Evolutionary conservation across 2,329 filamentous ascomycete species (phyloP), one percentile per base, ranked within the genome.

Genomic region (Paecilomyces dactylethromorphus): DNA sequence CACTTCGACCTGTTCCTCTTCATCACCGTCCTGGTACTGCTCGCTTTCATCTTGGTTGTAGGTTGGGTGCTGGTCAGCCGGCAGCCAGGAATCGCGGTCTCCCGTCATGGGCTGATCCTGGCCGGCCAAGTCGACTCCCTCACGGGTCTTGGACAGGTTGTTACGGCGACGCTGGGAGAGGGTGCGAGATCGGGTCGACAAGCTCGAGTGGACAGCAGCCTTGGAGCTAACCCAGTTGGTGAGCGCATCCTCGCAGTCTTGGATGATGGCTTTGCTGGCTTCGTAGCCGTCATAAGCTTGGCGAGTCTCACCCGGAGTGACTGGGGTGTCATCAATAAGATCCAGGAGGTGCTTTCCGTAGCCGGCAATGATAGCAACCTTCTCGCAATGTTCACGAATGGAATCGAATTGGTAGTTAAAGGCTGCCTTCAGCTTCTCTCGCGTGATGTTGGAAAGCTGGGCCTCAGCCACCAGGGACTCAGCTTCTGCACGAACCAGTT

Each of bases 371-470:
- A 99, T 95, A 71, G 94, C 94, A 24, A 97, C 85, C 82, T 99
- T 99, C 79, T 99, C 94, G 76, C 90, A 94, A 79, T 97, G 94
- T 81, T 99, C 94, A 62, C 91, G 90, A 65, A 99, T 86, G 51
- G 94, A 94, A 73, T 99, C 93, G 69, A 99, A 99, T 74, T 99
- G 94, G 81, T 97, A 99, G 57, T 88, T 90, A 80, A 97, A 99
- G 49, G 94, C 94, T 56, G 93, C 90, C 86, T 99, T 99, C 74
- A 99, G 87, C 84, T 99, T 99, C 80, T 99, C 93, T 69, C 94
- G 93, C 26, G 95, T 99, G 72, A 99, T 99, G 83, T 99, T 99
- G 74, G 93, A 97, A 56, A 99, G 84, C 80, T 99, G 94, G 7
- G 94, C 94, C 78, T 99, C 94, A 63, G 94, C 94, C 58, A 99